Conservation (phyloP, 805 yeast genomes). For the Spathaspora sp. region DNA sequence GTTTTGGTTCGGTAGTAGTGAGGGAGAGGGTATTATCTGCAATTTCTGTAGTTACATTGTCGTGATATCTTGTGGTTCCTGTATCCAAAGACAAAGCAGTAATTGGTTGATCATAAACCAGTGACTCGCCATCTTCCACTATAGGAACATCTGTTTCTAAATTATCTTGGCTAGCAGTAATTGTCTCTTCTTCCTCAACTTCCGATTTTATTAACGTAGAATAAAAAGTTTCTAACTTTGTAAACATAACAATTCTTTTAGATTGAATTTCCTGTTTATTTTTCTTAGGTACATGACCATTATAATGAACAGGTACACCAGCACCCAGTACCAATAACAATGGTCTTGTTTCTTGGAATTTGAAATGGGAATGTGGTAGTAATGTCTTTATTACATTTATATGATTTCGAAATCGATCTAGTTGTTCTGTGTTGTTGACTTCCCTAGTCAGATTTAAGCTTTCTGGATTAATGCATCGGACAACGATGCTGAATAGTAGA, state of each 20-base stretch:
- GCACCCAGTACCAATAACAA: constrained; percentile 2
- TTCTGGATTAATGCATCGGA: background rate
- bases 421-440: background rate
- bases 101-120: no score
- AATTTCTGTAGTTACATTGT: background rate
- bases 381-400: background rate
- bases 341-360: constrained; percentile 2
- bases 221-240: background rate
- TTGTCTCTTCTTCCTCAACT: background rate
- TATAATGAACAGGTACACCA: constrained; percentile 5
- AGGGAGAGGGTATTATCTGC: background rate
- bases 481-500: background rate
- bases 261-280: background rate
- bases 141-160: no score
- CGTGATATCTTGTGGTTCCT: background rate
- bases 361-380: background rate
- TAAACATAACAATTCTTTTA: background rate
- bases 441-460: background rate
- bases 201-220: background rate
- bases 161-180: no score
- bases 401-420: background rate
- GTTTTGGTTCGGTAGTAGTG: background rate
- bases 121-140: no score
- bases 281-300: constrained; percentile 2
- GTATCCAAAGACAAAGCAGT: no score